Percentiles rank a stretch among this genome's conserved stretches.
Evolutionary conservation across 2,329 filamentous ascomycete species (phyloP).

Genomic region (Fusarium denticulatum): DNA sequence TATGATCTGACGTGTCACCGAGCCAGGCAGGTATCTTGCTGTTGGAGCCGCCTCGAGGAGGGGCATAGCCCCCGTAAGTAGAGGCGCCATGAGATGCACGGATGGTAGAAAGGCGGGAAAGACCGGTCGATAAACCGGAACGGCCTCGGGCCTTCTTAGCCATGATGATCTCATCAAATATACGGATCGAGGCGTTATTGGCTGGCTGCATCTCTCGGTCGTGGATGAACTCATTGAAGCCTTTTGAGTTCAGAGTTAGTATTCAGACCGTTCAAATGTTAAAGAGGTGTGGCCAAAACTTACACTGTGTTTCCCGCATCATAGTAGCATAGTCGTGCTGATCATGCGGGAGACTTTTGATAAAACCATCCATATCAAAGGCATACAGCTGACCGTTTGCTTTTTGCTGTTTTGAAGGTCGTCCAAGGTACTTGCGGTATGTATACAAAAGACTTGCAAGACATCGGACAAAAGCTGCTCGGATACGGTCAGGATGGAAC

Average conservation of each 20-base stretch:
- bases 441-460: slow-evolving; percentile 74
- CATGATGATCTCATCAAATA: slow-evolving; percentile 87
- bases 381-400: slow-evolving; percentile 67
- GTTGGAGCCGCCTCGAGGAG: slow-evolving; percentile 46
- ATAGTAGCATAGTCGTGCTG: slow-evolving; percentile 72
- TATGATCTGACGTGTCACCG: slow-evolving; percentile 77
- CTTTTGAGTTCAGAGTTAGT: slow-evolving; percentile 33
- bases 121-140: slow-evolving; percentile 71
- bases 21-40: slow-evolving; percentile 68
- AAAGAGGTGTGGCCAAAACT: slow-evolving; percentile 30
- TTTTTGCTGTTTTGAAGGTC: slow-evolving; percentile 69
- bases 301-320: slow-evolving; percentile 75
- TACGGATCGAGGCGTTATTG: slow-evolving; percentile 72
- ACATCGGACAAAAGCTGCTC: slow-evolving; percentile 72
- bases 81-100: slow-evolving; percentile 64
- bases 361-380: slow-evolving; percentile 73
- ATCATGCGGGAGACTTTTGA: slow-evolving; percentile 71
- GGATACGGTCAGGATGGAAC: slow-evolving; percentile 69
- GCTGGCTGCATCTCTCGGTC: slow-evolving; percentile 75
- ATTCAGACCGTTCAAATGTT: not conserved
- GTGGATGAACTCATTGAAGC: slow-evolving; percentile 85
- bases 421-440: slow-evolving; percentile 70
- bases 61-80: slow-evolving; percentile 51
- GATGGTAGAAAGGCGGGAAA: slow-evolving; percentile 69
- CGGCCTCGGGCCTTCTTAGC: slow-evolving; percentile 78